phyloP scores from a whole-genome alignment of 306 rosid genomes.

The Sechiopsis laciniata region DNA sequence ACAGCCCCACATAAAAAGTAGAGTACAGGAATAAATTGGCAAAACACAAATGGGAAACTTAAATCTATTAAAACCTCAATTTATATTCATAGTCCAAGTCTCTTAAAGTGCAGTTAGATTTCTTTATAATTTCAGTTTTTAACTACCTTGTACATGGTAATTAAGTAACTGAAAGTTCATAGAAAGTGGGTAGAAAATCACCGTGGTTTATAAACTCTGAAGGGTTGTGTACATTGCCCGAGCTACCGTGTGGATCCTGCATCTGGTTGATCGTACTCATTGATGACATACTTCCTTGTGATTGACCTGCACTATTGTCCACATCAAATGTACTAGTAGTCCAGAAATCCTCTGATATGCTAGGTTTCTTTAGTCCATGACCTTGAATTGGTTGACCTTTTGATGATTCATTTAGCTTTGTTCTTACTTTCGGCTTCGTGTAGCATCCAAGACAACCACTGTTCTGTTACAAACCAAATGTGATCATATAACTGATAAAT shows the following conservation, averaged over 20 bases:
- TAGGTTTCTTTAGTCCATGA: conserved; percentile 38
- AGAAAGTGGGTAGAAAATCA: too few species aligned
- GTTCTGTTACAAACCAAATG: conserved; percentile 88
- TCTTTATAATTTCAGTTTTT: background rate
- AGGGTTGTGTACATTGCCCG: too few species aligned
- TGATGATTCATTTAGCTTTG: conserved; percentile 37
- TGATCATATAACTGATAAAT: conserved; percentile 50
- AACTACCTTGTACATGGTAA: background rate
- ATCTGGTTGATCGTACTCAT: conserved; percentile 59
- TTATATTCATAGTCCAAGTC: too few species aligned
- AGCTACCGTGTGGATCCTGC: too few species aligned
- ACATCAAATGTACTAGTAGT: conserved; percentile 84
- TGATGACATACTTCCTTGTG: conserved; percentile 87
- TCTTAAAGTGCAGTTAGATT: background rate
- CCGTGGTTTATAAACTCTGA: too few species aligned
- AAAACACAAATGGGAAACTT: background rate
- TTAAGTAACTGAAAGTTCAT: background rate
- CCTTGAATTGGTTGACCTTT: conserved; percentile 29
- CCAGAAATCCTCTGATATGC: conserved; percentile 77
- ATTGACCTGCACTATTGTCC: conserved; percentile 86
- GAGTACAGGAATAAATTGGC: background rate
- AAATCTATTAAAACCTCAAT: too few species aligned
- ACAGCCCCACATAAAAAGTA: too few species aligned
- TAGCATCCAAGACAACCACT: conserved; percentile 92
- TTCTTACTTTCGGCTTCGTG: conserved; percentile 38